Percentiles rank a stretch among this genome's conserved stretches.
These are phyloP conservation scores for Ganoderma boninense DNA, from an alignment of 1,284 basidiomycete genomes.

Conservation along the genomic window DNA sequence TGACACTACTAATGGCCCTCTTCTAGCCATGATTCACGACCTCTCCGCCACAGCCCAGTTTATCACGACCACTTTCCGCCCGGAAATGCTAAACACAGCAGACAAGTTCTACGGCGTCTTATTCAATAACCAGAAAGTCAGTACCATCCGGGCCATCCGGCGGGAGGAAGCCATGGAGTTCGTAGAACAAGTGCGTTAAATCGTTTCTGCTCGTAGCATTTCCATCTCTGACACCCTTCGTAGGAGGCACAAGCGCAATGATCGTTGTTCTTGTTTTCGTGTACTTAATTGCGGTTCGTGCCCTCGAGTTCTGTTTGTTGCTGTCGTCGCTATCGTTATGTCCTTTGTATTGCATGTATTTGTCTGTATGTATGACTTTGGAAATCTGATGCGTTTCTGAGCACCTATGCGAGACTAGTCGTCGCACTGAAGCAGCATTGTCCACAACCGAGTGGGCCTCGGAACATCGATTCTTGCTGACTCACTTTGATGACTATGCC, in stretches of 20 bases:
- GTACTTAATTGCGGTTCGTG: neutral
- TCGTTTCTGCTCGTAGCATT: neutral
- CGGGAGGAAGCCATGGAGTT: constrained; percentile 90
- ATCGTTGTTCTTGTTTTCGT: constrained; percentile 17
- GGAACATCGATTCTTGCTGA: too few species aligned
- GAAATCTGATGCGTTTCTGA: neutral
- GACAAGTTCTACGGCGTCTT: constrained; percentile 99
- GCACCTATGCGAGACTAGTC: neutral
- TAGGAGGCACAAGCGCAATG: constrained; percentile 67
- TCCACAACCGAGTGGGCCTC: too few species aligned
- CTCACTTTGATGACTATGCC: too few species aligned
- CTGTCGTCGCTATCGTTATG: constrained; percentile 30
- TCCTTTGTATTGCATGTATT: constrained; percentile 17
- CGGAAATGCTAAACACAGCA: constrained; percentile 95
- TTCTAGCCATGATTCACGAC: constrained; percentile 91
- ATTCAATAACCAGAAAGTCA: constrained; percentile 96
- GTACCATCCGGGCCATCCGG: constrained; percentile 84
- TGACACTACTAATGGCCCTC: neutral
- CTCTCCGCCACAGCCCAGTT: constrained; percentile 92
- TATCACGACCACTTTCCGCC: constrained; percentile 98
- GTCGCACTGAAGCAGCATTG: neutral
- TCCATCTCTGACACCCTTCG: constrained; percentile 6
- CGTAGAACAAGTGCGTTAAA: constrained; percentile 75
- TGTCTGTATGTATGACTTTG: constrained; percentile 17
- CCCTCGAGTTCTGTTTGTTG: constrained; percentile 12